A percentile compares a stretch with the other conserved stretches of the same genome.
These are phyloP conservation scores for Phytophthora sojae DNA, from an alignment of 352 stramenopile species.

Conservation along the genomic window DNA sequence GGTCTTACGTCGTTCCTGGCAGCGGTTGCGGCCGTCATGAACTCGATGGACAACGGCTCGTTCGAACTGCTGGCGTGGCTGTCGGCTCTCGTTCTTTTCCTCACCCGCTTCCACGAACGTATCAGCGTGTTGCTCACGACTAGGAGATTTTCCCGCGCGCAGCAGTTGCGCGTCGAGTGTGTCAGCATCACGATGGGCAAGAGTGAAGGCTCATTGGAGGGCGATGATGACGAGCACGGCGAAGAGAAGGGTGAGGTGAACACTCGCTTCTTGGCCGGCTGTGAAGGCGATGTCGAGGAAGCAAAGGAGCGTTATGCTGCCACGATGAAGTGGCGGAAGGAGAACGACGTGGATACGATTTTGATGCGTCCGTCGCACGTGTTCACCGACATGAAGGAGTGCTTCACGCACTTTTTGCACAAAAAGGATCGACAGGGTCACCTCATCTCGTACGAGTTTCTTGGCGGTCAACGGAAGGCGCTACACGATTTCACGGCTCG, in stretches of 20 bases:
- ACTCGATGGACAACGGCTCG: slow-evolving; percentile 47
- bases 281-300: slow-evolving; percentile 73
- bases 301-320: slow-evolving; percentile 67
- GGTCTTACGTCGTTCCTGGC: slow-evolving; percentile 51
- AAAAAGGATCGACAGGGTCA: slow-evolving; percentile 74
- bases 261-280: slow-evolving; percentile 69
- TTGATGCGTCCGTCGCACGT: slow-evolving; percentile 61
- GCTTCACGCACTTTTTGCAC: slow-evolving; percentile 67
- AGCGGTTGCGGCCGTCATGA: slow-evolving; percentile 50
- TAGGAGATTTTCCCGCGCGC: slow-evolving; percentile 48
- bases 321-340: slow-evolving; percentile 73
- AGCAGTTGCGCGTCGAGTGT: slow-evolving; percentile 50
- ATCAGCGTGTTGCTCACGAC: slow-evolving; percentile 63
- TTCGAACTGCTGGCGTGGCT: slow-evolving; percentile 66
- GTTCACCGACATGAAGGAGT: slow-evolving; percentile 73
- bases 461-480: slow-evolving; percentile 67
- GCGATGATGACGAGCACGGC: slow-evolving; percentile 32
- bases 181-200: slow-evolving; percentile 53
- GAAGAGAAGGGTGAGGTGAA: slow-evolving; percentile 57
- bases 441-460: slow-evolving; percentile 63
- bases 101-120: slow-evolving; percentile 63
- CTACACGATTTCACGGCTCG: slow-evolving; percentile 61
- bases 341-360: slow-evolving; percentile 76
- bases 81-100: slow-evolving; percentile 55
- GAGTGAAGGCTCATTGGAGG: slow-evolving; percentile 41